These are phyloP conservation scores for Alternaria sp. DNA, from an alignment of 2,329 filamentous ascomycete species.

Conservation along the genomic window DNA sequence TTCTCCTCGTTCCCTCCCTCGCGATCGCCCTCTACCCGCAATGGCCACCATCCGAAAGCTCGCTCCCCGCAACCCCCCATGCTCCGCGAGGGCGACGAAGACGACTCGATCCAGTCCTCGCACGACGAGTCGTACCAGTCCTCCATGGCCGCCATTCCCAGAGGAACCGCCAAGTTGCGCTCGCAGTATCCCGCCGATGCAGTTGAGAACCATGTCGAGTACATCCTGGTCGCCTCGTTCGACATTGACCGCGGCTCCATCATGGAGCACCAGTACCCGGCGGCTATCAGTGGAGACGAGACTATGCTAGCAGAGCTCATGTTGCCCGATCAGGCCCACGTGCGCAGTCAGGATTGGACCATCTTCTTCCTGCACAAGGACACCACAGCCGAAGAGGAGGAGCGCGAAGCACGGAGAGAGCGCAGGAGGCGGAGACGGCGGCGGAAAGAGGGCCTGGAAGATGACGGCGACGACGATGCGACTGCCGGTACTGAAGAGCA, in stretches of 20 bases:
- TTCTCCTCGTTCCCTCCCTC: constrained; percentile 53
- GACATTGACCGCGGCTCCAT: constrained; percentile 94
- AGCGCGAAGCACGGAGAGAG: constrained; percentile 63
- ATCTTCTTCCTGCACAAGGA: constrained; percentile 99
- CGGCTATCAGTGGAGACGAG: constrained; percentile 94
- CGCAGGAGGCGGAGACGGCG: constrained; percentile 60
- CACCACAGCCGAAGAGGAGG: constrained; percentile 79
- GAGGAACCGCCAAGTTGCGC: constrained; percentile 40
- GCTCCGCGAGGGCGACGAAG: constrained; percentile 41
- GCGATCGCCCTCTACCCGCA: constrained; percentile 48
- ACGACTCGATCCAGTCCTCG: constrained; percentile 38
- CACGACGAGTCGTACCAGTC: constrained; percentile 34
- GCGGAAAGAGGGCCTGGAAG: constrained; percentile 50
- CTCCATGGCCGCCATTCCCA: neutral
- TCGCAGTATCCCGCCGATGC: constrained; percentile 58
- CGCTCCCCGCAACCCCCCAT: constrained; percentile 47
- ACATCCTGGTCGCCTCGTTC: constrained; percentile 96
- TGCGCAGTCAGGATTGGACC: constrained; percentile 96
- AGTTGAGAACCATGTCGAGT: constrained; percentile 91
- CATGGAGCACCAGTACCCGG: constrained; percentile 98
- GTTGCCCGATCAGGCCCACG: constrained; percentile 95
- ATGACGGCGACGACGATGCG: constrained; percentile 51
- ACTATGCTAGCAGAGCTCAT: constrained; percentile 98
- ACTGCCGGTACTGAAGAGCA: constrained; percentile 39
- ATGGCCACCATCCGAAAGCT: constrained; percentile 40